Evolutionary conservation across 179 eudicot genomes (phyloP), one percentile per base, ranked within the genome.

Genomic region (Pouteria campechiana): DNA sequence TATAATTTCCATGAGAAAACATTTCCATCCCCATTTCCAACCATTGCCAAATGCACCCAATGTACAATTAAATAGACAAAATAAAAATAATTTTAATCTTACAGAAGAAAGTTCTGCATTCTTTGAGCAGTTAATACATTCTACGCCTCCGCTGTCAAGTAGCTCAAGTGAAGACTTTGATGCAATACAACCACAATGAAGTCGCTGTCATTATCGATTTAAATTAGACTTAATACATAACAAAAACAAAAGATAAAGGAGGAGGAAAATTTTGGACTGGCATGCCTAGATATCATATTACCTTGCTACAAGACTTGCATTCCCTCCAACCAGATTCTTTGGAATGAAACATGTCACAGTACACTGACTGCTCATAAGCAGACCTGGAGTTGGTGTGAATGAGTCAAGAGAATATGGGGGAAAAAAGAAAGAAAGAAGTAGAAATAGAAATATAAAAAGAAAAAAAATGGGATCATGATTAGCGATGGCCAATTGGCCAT

Each of bases 131-230:
- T 38, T 65, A 36, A 60, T 47, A 63, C 98, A 90, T 37, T 52
- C 79, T 19, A 90, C 87, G 31, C 98, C 98, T 59, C 90, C 93
- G 29, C 67, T 49, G 47, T 90, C 95, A 25, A 90, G 78, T 54
- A 90, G 64, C 73, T 74, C 93, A 16, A 90, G 65, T 54, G 77
- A 82, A 54, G 78, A 47, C 60, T 65, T 54, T 7, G 95, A 90
- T 64, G 90, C 87, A 64, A 86, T 73, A 63, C 98, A 90, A 57
- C 98, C 98, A 67, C 98, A 90, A 68, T 90, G 98, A 37, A 90
- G 87, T 37, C 65, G 82, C 98, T 90, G 83, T 30, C 48, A 52
- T 44, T 13, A 47, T 3, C 46, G 54, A 48, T 37, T 32, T 3
- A 12, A 44, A 23, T 54, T 27, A 64, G 24, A 40, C 19, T 19